Base-by-base conservation (phyloP, 352 stramenopile species). In the Pythium pyrilobum region DNA sequence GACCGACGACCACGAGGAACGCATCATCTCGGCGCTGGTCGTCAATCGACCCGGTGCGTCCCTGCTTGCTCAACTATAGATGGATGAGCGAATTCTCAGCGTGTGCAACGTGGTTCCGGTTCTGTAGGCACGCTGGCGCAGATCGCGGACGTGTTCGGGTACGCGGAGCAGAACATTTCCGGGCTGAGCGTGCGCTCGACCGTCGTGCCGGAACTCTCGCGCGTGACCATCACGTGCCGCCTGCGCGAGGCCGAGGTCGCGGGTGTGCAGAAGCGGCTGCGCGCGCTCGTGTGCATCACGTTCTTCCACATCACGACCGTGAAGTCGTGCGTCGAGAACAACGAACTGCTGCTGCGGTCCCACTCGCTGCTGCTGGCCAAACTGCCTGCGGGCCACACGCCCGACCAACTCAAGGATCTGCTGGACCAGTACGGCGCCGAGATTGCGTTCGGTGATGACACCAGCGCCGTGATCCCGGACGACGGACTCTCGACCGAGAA, bases 261-360 rank as follows among this genome's bases (percentile, higher is more conserved):
- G 13, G 59, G 60, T 23, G 66, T 91, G 28, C 72, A 87, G 56
- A 81, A 73, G 31, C 71, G 77, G 0, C 72, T 89, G 23, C 64
- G 71, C 2, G 64, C 77, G 21, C 72, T 91, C 3, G 80, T 91
- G 41, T 74, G 64, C 46, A 66, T 91, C 41, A 87, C 80, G 13
- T 91, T 91, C 53, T 87, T 88, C 68, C 80, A 91, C 49, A 69
- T 89, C 44, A 91, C 80, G 28, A 85, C 72, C 20, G 67, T 81
- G 62, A 59, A 62, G 18, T 82, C 80, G 25, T 88, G 77, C 28
- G 59, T 87, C 21, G 57, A 77, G 45, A 86, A 80, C 64, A 69
- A 85, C 25, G 73, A 87, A 43, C 60, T 85, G 16, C 48, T 90
- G 37, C 51, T 90, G 39, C 75, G 77, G 18, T 85, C 75, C 1